These are phyloP conservation scores for Xylaria sp. DNA, from an alignment of 2,329 filamentous ascomycete species.

Conservation along the genomic window DNA sequence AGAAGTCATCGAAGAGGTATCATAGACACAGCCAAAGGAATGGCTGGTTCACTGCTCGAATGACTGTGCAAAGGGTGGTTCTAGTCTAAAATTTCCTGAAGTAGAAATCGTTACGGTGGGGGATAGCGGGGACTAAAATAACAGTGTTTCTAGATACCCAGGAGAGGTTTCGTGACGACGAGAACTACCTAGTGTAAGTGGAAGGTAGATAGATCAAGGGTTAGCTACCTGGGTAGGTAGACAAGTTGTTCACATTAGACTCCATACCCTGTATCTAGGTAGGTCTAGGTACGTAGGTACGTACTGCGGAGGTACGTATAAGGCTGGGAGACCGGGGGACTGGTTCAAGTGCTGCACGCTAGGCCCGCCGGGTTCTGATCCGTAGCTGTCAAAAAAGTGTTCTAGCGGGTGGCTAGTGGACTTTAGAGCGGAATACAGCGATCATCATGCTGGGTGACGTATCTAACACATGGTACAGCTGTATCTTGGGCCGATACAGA, in stretches of 20 bases:
- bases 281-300: too few relatives aligned
- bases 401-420: conserved; percentile 9
- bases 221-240: background rate
- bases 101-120: background rate
- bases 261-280: too few relatives aligned
- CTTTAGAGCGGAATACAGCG: conserved; percentile 10
- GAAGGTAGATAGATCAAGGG: background rate
- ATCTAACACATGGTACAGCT: background rate
- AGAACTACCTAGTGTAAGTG: background rate
- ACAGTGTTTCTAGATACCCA: background rate
- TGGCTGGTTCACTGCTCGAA: background rate
- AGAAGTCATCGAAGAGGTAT: background rate
- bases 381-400: conserved; percentile 6
- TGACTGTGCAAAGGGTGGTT: background rate
- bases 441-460: conserved; percentile 30
- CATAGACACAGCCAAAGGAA: background rate
- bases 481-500: background rate
- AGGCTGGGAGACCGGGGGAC: conserved; percentile 14
- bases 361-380: conserved; percentile 23
- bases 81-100: conserved; percentile 11
- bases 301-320: conserved; percentile 3
- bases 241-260: background rate
- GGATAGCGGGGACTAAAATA: conserved; percentile 4
- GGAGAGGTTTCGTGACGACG: background rate
- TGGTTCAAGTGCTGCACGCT: conserved; percentile 11